These are phyloP conservation scores for Karstenula rhodostoma DNA, from an alignment of 2,329 filamentous ascomycete genomes.

Conservation along the genomic window DNA sequence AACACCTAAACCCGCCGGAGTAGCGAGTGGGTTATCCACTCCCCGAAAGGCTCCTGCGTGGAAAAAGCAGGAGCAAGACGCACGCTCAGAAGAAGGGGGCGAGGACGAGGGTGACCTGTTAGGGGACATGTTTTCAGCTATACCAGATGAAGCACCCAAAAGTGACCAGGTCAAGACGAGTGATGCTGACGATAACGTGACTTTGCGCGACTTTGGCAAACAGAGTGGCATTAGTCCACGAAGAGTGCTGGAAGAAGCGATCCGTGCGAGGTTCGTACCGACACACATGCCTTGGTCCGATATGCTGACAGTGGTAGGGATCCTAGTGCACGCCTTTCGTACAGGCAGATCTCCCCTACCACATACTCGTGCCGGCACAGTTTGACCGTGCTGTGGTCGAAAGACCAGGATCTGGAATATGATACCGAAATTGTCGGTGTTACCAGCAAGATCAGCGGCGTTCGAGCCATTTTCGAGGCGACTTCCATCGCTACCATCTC, in stretches of 20 bases:
- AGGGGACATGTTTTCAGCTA: conserved; percentile 64
- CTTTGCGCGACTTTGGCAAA: conserved; percentile 84
- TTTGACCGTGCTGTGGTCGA: conserved; percentile 80
- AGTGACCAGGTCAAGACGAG: conserved; percentile 23
- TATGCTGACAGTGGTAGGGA: conserved; percentile 61
- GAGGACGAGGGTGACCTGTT: conserved; percentile 54
- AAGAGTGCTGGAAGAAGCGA: conserved; percentile 84
- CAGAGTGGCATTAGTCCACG: conserved; percentile 78
- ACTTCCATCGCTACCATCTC: conserved; percentile 76
- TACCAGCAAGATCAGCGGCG: conserved; percentile 54
- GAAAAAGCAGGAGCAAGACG: conserved; percentile 12
- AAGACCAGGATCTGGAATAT: conserved; percentile 66
- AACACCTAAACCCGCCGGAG: background rate
- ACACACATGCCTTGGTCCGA: background rate
- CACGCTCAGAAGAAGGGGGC: conserved; percentile 57
- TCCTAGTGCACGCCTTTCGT: conserved; percentile 70
- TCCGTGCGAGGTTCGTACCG: conserved; percentile 71
- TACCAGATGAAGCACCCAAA: conserved; percentile 55
- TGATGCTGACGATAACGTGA: conserved; percentile 60
- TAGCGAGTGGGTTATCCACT: background rate
- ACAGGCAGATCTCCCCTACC: conserved; percentile 74
- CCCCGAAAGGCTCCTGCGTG: conserved; percentile 3
- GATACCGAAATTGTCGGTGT: conserved; percentile 54
- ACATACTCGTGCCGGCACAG: conserved; percentile 79
- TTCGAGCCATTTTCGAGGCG: conserved; percentile 74